phyloP scores from a whole-genome alignment of 495 filamentous ascomycete species.

The Talaromyces proteolyticus region DNA sequence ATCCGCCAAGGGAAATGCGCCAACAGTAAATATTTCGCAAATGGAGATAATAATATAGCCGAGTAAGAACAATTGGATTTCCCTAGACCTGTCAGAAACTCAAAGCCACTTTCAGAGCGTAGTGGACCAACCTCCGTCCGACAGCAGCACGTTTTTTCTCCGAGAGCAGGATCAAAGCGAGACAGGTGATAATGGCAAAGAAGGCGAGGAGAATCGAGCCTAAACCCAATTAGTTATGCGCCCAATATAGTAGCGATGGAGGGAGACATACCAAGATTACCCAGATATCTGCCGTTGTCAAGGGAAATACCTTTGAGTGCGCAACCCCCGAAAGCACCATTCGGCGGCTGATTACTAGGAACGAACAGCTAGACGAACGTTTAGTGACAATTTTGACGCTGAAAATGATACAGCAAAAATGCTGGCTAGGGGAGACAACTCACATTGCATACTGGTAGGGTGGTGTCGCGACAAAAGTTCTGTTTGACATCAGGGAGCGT shows the following conservation, averaged over 20 bases:
- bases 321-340: constrained; percentile 58
- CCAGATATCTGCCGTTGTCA: constrained; percentile 55
- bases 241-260: too few relatives aligned
- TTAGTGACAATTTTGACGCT: background rate
- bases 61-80: constrained; percentile 91
- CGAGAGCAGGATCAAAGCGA: constrained; percentile 68
- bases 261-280: constrained; percentile 74
- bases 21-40: constrained; percentile 94
- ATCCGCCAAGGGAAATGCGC: constrained; percentile 70
- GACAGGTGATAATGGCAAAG: constrained; percentile 63
- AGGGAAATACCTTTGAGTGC: constrained; percentile 66
- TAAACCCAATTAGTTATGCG: constrained; percentile 25
- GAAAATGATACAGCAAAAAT: background rate
- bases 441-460: constrained; percentile 95
- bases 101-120: background rate
- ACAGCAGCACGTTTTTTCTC: constrained; percentile 93
- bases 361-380: constrained; percentile 42
- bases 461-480: constrained; percentile 96
- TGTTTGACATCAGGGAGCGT: constrained; percentile 24
- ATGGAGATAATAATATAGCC: constrained; percentile 87
- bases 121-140: constrained; percentile 66
- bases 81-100: constrained; percentile 48
- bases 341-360: constrained; percentile 37
- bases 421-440: constrained; percentile 25
- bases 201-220: constrained; percentile 87